Conservation (phyloP, 768 basidiomycete genomes). For the Suillus subluteus region DNA sequence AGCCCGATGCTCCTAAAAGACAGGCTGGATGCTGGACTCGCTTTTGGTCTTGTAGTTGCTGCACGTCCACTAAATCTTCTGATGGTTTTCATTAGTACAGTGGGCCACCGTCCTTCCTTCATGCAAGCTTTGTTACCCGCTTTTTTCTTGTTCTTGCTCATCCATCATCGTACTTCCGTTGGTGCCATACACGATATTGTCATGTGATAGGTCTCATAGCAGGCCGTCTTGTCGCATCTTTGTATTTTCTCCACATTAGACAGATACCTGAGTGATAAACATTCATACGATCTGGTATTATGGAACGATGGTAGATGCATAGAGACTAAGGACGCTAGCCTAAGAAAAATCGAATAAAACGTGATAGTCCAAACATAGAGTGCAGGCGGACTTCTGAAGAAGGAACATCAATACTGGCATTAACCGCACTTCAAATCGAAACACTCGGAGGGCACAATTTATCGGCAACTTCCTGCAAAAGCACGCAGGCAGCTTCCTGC, state of each 20-base stretch:
- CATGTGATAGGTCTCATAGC: neutral
- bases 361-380: neutral
- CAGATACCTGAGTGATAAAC: neutral
- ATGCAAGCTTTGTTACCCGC: neutral
- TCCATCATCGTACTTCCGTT: neutral
- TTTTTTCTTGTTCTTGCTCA: neutral
- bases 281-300: neutral
- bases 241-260: neutral
- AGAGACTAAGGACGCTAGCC: neutral
- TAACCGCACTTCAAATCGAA: neutral
- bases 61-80: neutral
- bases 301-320: neutral
- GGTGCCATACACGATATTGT: neutral
- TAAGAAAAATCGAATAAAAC: neutral
- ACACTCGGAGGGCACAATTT: constrained; percentile 35
- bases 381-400: neutral
- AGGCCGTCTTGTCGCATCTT: neutral
- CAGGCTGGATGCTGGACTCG: neutral
- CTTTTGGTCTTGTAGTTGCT: neutral
- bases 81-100: constrained; percentile 1
- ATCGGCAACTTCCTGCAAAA: constrained; percentile 66
- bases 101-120: neutral
- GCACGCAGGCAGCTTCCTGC: constrained; percentile 57
- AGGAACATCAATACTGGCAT: neutral
- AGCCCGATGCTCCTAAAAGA: neutral